Base-by-base conservation (phyloP, 805 yeast species). In the Huiozyma sinensis region DNA sequence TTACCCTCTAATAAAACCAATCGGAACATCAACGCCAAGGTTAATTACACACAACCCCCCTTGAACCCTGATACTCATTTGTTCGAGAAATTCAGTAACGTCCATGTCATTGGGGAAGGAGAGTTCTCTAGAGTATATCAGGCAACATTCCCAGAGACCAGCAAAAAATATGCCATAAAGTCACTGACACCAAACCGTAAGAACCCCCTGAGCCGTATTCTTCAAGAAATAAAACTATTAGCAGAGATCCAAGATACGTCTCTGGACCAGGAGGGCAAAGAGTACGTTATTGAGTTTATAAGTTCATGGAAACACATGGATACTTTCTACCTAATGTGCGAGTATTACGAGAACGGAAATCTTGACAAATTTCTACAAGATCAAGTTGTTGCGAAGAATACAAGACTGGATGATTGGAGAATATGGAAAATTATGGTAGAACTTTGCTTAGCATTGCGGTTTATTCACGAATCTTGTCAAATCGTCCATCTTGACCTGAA, bases 371-470 rank as follows among this genome's bases (percentile, higher is more conserved):
- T 90, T 56, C 63, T 92, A 43, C 94, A 84, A 51, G 81, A 79
- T 59, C 87, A 86, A 24, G 78, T 81, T 40, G 72, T 80, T 36
- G 76, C 85, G 30, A 80, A 81, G 53, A 56, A 62, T 28, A 51
- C 52, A 27, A 53, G 63, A 31, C 70, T 92, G 42, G 98, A 92
- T 59, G 98, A 92, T 61, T 92, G 96, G 83, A 75, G 98, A 53
- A 89, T 90, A 36, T 92, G 98, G 98, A 92, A 92, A 66, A 90
- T 92, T 38, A 69, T 92, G 51, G 81, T 83, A 42, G 98, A 90
- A 60, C 70, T 89, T 12, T 65, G 86, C 36, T 71, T 77, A 55
- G 98, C 97, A 0, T 67, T 92, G 47, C 72, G 77, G 50, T 88
- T 78, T 59, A 80, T 92, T 40, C 98, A 92, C 60, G 73, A 71